A percentile compares a stretch with the other conserved stretches of the same genome.
Evolutionary conservation across 1,139 yeast species (phyloP).

Genomic region (Kodamaea sp.): DNA sequence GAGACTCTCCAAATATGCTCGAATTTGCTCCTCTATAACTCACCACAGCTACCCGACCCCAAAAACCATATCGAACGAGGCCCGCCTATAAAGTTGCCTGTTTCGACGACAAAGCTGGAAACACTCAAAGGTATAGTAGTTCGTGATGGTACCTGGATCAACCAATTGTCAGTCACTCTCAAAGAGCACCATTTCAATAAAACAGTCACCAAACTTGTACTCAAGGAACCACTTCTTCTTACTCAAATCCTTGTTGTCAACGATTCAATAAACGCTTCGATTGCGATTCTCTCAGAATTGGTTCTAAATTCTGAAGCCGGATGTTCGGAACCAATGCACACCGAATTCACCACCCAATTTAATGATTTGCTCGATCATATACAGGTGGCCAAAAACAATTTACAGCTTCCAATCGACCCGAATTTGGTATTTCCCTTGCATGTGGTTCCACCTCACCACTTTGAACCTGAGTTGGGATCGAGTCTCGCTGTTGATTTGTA

Average conservation of each 20-base stretch:
- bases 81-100: constrained; percentile 39
- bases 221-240: constrained; percentile 30
- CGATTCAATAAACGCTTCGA: constrained; percentile 30
- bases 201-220: constrained; percentile 22
- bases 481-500: constrained; percentile 38
- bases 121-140: constrained; percentile 39
- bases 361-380: constrained; percentile 26
- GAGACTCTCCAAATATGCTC: constrained; percentile 41
- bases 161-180: constrained; percentile 27
- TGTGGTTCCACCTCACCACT: constrained; percentile 22
- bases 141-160: constrained; percentile 40
- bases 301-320: constrained; percentile 5
- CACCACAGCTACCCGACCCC: constrained; percentile 38
- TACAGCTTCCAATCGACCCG: constrained; percentile 46
- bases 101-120: constrained; percentile 38
- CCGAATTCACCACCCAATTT: constrained; percentile 23
- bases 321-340: constrained; percentile 4
- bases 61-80: constrained; percentile 29
- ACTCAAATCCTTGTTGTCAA: constrained; percentile 34
- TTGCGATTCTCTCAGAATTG: constrained; percentile 23
- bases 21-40: constrained; percentile 35
- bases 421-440: constrained; percentile 39
- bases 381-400: constrained; percentile 31
- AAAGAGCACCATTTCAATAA: constrained; percentile 33
- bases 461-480: constrained; percentile 32